Evolutionary conservation across 169 alveolate species (phyloP).

Genomic region (Neospora caninum): DNA sequence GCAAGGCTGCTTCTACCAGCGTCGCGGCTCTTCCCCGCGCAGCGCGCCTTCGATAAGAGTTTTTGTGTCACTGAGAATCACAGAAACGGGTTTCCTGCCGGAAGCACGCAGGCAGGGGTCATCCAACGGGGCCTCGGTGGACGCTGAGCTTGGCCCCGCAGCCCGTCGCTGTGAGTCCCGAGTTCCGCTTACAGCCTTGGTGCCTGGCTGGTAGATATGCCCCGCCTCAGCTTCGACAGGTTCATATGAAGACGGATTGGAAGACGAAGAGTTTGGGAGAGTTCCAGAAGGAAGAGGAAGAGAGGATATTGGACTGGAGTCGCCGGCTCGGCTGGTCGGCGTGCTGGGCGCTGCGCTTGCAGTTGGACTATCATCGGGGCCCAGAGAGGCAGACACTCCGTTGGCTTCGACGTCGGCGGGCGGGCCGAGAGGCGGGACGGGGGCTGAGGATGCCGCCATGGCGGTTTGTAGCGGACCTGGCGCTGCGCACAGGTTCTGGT

Average conservation of each 20-base stretch:
- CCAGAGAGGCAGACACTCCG: background rate
- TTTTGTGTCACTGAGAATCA: too few species aligned
- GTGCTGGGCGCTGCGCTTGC: background rate
- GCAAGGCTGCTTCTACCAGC: too few species aligned
- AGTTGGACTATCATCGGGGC: background rate
- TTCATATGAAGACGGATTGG: background rate
- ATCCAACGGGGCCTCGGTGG: too few species aligned
- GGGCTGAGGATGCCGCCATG: background rate
- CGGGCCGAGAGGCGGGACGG: background rate
- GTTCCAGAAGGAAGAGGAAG: background rate
- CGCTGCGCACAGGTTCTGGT: background rate
- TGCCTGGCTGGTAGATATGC: background rate
- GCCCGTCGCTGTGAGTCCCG: too few species aligned
- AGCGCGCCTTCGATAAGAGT: too few species aligned
- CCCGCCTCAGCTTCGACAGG: conserved; percentile 27
- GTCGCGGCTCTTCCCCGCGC: too few species aligned
- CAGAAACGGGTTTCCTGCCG: too few species aligned
- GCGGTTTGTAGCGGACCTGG: background rate
- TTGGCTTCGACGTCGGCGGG: background rate
- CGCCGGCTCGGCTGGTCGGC: background rate
- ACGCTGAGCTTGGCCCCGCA: too few species aligned
- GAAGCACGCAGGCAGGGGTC: too few species aligned
- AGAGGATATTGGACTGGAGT: background rate
- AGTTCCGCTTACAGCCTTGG: background rate
- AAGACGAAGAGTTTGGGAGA: background rate